Evolutionary conservation across 805 yeast genomes (phyloP), one percentile per base, ranked within the genome.

Genomic region (Yarrowia phangngaensis): DNA sequence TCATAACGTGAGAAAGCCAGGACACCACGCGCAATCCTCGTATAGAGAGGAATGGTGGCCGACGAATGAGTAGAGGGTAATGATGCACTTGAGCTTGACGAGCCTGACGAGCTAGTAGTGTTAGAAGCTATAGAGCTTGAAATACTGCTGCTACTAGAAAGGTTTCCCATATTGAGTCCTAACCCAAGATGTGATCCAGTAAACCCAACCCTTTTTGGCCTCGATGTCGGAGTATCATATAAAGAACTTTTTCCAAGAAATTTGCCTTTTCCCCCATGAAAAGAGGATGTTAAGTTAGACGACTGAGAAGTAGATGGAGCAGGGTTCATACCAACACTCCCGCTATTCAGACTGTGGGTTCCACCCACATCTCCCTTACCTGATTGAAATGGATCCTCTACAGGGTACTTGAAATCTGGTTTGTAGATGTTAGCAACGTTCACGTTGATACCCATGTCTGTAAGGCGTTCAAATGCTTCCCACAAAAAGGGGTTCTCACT

Each of bases 381-480:
- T 3, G 29, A 13, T 14, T 38, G 45, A 15, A 38, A 38, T 3
- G 45, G 45, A 11, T 41, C 48, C 20, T 41, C 48, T 20, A 29
- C 35, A 15, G 48, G 48, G 22, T 41, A 41, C 11, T 41, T 26
- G 35, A 29, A 41, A 9, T 35, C 48, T 3, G 48, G 35, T 12
- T 54, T 53, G 40, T 60, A 68, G 13, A 67, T 52, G 34, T 60
- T 55, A 8, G 75, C 75, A 5, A 81, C 78, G 51, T 79, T 76
- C 14, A 87, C 72, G 51, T 75, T 75, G 14, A 82, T 85, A 9
- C 95, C 92, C 66, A 82, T 67, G 38, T 72, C 71, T 57, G 87
- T 79, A 38, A 92, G 67, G 32, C 81, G 80, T 55, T 81, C 86
- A 54, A 86, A 80, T 0, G 96, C 87, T 60, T 87, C 96, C 76